Percentiles rank a stretch among this genome's conserved stretches.
phyloP scores from a whole-genome alignment of 2,329 filamentous ascomycete genomes.

The Trichoderma afroharzianum region DNA sequence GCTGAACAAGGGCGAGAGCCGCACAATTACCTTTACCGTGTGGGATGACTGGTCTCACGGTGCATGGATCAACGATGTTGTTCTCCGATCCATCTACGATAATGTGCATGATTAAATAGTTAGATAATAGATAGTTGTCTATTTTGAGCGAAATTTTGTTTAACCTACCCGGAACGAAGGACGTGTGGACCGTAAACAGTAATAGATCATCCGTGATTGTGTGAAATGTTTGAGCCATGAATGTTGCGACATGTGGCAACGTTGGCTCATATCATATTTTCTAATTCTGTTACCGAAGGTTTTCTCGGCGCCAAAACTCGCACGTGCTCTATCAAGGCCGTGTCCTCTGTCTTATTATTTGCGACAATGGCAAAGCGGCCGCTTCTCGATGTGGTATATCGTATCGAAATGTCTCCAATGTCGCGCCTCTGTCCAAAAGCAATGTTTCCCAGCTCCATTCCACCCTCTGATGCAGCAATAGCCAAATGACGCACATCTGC shows the following conservation, averaged over 20 bases:
- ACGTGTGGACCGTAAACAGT: too few relatives aligned
- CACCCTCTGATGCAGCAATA: too few relatives aligned
- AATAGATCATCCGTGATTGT: background rate
- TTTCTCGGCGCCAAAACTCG: background rate
- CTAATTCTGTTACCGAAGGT: background rate
- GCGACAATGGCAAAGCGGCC: background rate
- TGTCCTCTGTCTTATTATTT: too few relatives aligned
- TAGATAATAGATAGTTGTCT: background rate
- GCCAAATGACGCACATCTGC: too few relatives aligned
- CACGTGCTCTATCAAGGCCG: background rate
- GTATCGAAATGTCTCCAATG: too few relatives aligned
- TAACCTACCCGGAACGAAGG: background rate
- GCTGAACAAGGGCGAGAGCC: conserved; percentile 17
- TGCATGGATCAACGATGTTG: background rate
- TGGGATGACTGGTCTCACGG: conserved; percentile 2
- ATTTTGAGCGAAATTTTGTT: background rate
- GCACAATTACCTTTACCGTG: conserved; percentile 14
- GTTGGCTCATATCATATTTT: background rate
- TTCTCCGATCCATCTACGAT: conserved; percentile 1
- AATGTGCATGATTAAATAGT: background rate
- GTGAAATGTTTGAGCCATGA: background rate
- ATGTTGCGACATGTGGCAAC: background rate
- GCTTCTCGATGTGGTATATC: background rate
- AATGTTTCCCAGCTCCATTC: too few relatives aligned
- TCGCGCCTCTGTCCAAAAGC: too few relatives aligned